Percentiles rank a stretch among this genome's conserved stretches.
Evolutionary conservation across 192 early-diverging fungal species (phyloP).

Genomic region (Ramicandelaber brevisporus): DNA sequence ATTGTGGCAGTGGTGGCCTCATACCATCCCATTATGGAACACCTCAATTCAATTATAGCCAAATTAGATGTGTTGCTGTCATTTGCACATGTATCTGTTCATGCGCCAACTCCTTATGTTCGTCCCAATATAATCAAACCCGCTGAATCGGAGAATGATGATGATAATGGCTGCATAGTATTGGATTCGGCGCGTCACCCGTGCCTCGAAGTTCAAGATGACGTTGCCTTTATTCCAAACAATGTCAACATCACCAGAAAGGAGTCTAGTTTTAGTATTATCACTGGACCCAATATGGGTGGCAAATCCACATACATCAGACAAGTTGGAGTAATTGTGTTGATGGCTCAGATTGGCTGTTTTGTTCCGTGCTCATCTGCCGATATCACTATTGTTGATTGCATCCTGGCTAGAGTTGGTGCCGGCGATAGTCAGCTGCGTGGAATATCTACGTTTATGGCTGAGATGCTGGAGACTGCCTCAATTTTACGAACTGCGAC

Average conservation of each 20-base stretch:
- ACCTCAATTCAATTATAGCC: constrained; percentile 43
- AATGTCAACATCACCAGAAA: constrained; percentile 51
- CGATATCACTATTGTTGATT: constrained; percentile 50
- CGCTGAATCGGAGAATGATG: constrained; percentile 12
- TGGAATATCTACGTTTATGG: constrained; percentile 93
- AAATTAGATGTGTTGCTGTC: constrained; percentile 71
- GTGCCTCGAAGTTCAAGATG: constrained; percentile 78
- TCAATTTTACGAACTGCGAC: constrained; percentile 76
- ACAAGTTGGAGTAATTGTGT: constrained; percentile 72
- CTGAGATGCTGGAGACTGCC: constrained; percentile 81
- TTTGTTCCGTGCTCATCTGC: constrained; percentile 77
- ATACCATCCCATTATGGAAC: constrained; percentile 62
- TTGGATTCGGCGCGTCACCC: constrained; percentile 64
- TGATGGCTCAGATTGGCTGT: constrained; percentile 88
- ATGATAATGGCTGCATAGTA: constrained; percentile 4
- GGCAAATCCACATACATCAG: constrained; percentile 95
- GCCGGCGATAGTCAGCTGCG: constrained; percentile 82
- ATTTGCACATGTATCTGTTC: constrained; percentile 62
- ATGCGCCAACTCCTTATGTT: constrained; percentile 62
- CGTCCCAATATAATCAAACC: constrained; percentile 48
- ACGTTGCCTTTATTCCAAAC: constrained; percentile 83
- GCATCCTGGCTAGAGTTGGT: constrained; percentile 75
- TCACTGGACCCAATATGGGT: constrained; percentile 97
- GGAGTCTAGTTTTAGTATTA: constrained; percentile 58
- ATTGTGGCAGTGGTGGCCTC: constrained; percentile 67